These are phyloP conservation scores for Pelargonium fulgidum DNA, from an alignment of 441 rosid species.

Conservation along the genomic window DNA sequence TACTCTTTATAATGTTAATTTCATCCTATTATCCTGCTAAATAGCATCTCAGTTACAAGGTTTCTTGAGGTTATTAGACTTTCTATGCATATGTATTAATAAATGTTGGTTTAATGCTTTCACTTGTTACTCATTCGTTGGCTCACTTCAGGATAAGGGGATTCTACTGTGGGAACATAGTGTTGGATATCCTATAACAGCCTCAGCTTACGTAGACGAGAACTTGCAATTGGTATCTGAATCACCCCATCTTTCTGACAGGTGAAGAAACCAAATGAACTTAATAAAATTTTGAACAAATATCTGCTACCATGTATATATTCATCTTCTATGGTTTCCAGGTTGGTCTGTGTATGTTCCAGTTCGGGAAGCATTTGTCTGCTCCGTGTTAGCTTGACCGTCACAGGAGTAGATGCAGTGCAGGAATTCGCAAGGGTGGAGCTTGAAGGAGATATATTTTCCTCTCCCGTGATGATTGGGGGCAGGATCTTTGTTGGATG, in stretches of 20 bases:
- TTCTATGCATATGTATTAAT: too few relatives aligned
- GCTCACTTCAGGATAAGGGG: conserved; percentile 58
- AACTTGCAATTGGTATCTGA: conserved; percentile 49
- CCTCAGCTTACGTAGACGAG: conserved; percentile 87
- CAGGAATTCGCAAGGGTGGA: conserved; percentile 47
- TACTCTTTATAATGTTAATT: too few relatives aligned
- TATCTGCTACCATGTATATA: background rate
- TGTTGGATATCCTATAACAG: conserved; percentile 65
- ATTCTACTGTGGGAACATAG: conserved; percentile 57
- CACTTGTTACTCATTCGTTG: too few relatives aligned
- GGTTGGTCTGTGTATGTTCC: conserved; percentile 70
- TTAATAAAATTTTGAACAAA: background rate
- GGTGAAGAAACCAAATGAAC: conserved; percentile 33
- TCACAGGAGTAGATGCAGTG: conserved; percentile 28
- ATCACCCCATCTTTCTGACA: conserved; percentile 34
- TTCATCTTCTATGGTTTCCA: conserved; percentile 27
- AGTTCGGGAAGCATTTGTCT: conserved; percentile 55
- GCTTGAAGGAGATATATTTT: conserved; percentile 66
- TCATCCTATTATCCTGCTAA: too few relatives aligned
- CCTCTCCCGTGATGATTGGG: conserved; percentile 93
- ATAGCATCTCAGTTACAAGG: too few relatives aligned
- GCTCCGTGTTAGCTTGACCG: conserved; percentile 36
- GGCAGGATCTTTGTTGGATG: conserved; percentile 85
- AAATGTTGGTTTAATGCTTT: too few relatives aligned
- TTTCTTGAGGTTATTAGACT: too few relatives aligned